phyloP scores from a whole-genome alignment of 495 filamentous ascomycete genomes.

The Penicillium ochrochloron region DNA sequence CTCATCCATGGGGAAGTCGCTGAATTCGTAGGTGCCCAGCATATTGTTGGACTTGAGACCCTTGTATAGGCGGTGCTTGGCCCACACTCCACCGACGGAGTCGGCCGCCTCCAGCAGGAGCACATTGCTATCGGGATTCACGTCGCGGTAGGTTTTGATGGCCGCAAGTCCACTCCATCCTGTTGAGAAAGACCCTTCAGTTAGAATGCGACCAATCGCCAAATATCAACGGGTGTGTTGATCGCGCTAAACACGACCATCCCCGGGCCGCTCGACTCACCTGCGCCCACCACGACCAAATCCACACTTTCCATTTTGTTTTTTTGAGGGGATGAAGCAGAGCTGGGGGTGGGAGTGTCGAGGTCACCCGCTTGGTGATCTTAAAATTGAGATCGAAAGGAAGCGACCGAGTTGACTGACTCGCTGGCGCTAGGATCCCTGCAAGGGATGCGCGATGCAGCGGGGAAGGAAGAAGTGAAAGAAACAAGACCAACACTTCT shows the following conservation, averaged over 20 bases:
- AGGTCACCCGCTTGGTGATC: neutral
- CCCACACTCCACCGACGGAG: constrained; percentile 75
- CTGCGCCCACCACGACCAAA: constrained; percentile 51
- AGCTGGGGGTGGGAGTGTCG: neutral
- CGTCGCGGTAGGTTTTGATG: constrained; percentile 62
- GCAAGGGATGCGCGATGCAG: neutral
- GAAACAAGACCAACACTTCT: neutral
- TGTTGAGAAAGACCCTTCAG: constrained; percentile 15
- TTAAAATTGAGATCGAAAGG: neutral
- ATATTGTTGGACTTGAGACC: constrained; percentile 69
- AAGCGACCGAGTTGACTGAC: constrained; percentile 1
- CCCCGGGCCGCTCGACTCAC: constrained; percentile 29
- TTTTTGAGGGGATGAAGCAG: neutral
- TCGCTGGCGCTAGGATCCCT: constrained; percentile 3
- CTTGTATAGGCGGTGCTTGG: constrained; percentile 64
- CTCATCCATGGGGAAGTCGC: constrained; percentile 73
- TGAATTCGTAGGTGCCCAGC: constrained; percentile 69
- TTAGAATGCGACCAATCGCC: constrained; percentile 4
- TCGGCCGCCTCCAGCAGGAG: constrained; percentile 57
- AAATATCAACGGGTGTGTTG: neutral
- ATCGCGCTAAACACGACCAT: neutral
- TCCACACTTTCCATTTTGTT: constrained; percentile 34
- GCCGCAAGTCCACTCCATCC: constrained; percentile 65
- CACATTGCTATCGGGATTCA: constrained; percentile 55
- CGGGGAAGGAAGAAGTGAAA: neutral